Conservation (phyloP, 176 grass and related monocot genomes). For the Eleusine coracana region DNA sequence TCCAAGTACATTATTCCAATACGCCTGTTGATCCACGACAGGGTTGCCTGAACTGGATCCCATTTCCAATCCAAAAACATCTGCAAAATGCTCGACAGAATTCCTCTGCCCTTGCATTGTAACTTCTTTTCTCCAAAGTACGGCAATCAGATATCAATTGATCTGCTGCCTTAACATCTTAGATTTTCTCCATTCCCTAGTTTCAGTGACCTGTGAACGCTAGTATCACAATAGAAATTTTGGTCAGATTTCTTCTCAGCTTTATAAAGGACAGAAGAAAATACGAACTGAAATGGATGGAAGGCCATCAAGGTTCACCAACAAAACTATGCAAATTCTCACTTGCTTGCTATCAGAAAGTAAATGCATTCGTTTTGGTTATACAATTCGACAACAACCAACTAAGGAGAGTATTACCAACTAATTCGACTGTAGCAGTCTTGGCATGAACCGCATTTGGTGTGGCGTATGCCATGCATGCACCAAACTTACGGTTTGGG, state of each 20-base stretch:
- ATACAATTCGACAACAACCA: constrained; percentile 12
- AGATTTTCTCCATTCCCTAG: constrained; percentile 2
- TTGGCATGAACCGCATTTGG: constrained; percentile 54
- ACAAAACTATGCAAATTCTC: not conserved
- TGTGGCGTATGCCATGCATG: constrained; percentile 23
- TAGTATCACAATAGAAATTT: constrained; percentile 19
- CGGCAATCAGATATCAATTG: constrained; percentile 11
- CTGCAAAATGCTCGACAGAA: constrained; percentile 52
- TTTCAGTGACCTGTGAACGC: constrained; percentile 5
- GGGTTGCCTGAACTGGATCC: constrained; percentile 52
- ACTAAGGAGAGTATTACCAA: constrained; percentile 17
- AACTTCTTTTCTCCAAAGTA: constrained; percentile 16
- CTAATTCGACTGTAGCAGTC: constrained; percentile 24
- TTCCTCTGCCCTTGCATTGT: constrained; percentile 70
- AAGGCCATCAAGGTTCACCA: not conserved
- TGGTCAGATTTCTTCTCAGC: not conserved
- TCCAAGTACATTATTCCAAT: constrained; percentile 57
- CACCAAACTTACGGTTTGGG: constrained; percentile 51
- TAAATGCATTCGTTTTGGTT: constrained; percentile 8
- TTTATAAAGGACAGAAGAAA: not conserved
- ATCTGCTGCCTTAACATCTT: constrained; percentile 30
- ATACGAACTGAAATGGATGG: not conserved
- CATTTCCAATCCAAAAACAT: constrained; percentile 57
- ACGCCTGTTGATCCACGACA: constrained; percentile 62
- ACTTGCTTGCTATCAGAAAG: not conserved